Evolutionary conservation across 2,329 filamentous ascomycete species (phyloP), one percentile per base, ranked within the genome.

Genomic region (Fusarium algeriense): DNA sequence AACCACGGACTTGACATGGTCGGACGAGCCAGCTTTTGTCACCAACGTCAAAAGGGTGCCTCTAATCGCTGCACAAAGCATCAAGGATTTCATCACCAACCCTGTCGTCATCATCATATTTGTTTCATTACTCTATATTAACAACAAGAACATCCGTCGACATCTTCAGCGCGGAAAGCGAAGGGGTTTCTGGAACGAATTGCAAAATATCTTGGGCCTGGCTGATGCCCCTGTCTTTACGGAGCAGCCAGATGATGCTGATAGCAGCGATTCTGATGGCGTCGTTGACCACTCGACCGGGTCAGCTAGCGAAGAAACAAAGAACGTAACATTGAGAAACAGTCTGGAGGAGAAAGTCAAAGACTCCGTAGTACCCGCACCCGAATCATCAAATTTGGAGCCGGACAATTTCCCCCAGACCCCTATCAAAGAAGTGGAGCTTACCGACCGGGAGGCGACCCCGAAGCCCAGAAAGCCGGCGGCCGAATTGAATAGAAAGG

Each of bases 81-180:
- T 88, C 12, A 76, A 86, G 10, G 88, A 90, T 45, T 84, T 90
- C 15, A 76, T 90, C 45, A 85, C 82, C 58, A 90, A 90, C 64
- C 88, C 88, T 1, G 81, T 86, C 13, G 78, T 87, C 12, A 81
- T 87, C 10, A 75, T 87, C 5, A 71, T 87, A 19, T 78, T 87
- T 28, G 71, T 84, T n/a, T 70, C 81, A 11, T 76, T 80, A 14
- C 65, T 86, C 7, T 70, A 86, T 9, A 83, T 83, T 54, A 81
- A 85, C 34, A 80, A 85, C 64, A 84, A 86, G 64, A 84, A 86
- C 46, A 77, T 84, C 12, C 78, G 84, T 9, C 79, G 81, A 41
- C 80, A 80, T 37, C 81, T 82, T 45, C 79, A 80, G 49, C 78
- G 80, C 7, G 74, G 79, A 41, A 75, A 79, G 20, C 75, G 60